Evolutionary conservation across 139 green algal species (phyloP).

Genomic region (Asterochloris sp.): DNA sequence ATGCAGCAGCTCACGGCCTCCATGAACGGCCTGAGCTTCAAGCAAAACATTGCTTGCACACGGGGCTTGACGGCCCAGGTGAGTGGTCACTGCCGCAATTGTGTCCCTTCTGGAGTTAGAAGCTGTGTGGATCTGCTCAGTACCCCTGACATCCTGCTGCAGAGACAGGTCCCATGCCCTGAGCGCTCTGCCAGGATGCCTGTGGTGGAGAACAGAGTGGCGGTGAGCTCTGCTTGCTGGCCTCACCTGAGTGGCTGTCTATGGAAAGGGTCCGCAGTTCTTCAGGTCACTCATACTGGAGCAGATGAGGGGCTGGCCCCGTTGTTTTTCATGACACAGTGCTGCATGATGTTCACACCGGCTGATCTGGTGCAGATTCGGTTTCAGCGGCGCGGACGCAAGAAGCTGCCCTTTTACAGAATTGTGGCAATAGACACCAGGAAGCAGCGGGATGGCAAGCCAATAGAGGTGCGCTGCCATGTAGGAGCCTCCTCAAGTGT

Average conservation of each 20-base stretch:
- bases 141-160: not conserved
- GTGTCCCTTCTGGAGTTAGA: not conserved
- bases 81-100: conserved; percentile 16
- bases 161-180: not conserved
- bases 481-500: not conserved
- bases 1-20: too few species aligned
- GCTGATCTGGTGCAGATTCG: conserved; percentile 55
- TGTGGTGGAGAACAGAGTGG: conserved; percentile 30
- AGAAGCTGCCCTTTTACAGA: conserved; percentile 86
- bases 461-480: conserved; percentile 55
- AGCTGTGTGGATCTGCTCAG: not conserved
- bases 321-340: not conserved
- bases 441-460: conserved; percentile 72
- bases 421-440: conserved; percentile 89
- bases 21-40: conserved; percentile 2
- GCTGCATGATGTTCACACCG: not conserved
- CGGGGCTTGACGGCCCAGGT: conserved; percentile 25
- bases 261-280: too few species aligned
- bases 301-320: not conserved
- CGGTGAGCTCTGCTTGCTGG: conserved; percentile 2
- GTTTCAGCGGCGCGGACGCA: conserved; percentile 86
- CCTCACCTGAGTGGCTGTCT: too few species aligned
- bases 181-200: not conserved
- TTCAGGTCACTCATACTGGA: not conserved
- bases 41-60: conserved; percentile 21